Evolutionary conservation across 2,329 filamentous ascomycete genomes (phyloP).

Genomic region (Epichloe gansuensis): DNA sequence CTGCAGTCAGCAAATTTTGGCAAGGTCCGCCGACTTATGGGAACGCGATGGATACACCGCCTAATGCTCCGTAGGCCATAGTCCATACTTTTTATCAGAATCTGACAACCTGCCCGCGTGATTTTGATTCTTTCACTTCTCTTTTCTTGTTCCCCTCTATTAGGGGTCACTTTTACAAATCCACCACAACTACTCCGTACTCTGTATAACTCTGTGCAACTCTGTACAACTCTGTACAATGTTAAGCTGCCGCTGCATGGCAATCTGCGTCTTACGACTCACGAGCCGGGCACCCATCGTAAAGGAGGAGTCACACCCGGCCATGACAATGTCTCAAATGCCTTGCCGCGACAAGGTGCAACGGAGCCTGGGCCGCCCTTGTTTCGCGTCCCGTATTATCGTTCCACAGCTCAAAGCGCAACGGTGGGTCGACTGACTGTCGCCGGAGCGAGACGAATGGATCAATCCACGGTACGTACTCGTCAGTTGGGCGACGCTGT

Average conservation of each 20-base stretch:
- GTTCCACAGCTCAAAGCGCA: not conserved
- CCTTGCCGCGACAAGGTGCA: not conserved
- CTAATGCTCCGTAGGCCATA: too few species aligned
- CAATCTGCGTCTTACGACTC: not conserved
- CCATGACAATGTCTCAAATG: not conserved
- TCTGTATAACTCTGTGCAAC: not conserved
- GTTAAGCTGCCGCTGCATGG: not conserved
- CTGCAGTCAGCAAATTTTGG: not conserved
- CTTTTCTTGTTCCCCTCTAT: too few species aligned
- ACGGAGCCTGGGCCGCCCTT: not conserved
- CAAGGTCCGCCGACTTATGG: not conserved
- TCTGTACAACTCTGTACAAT: not conserved
- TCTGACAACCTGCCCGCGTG: too few species aligned
- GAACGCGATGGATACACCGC: too few species aligned
- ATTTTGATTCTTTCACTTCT: too few species aligned
- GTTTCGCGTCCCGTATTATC: not conserved
- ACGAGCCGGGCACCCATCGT: not conserved
- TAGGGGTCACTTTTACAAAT: too few species aligned
- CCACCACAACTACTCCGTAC: too few species aligned
- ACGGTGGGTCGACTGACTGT: too few species aligned
- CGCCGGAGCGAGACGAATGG: too few species aligned
- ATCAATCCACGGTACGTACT: too few species aligned
- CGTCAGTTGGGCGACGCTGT: not conserved
- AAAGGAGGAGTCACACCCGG: not conserved
- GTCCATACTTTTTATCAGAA: too few species aligned